phyloP scores from a whole-genome alignment of 1,139 yeast genomes.

The Kodamaea fungicola region DNA sequence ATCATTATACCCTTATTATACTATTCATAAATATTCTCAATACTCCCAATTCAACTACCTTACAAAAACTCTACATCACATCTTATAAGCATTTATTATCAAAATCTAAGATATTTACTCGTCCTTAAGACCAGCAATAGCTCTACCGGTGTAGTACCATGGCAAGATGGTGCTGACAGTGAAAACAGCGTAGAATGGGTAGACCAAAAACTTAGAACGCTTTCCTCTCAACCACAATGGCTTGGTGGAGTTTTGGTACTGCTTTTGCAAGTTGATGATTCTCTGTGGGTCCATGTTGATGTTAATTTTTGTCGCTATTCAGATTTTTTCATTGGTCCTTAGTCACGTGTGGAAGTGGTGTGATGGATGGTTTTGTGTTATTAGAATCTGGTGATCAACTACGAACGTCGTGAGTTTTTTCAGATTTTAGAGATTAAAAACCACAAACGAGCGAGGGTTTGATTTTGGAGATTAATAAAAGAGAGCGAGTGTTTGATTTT shows the following conservation, averaged over 20 bases:
- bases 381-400: no score
- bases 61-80: neutral
- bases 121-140: slow-evolving; percentile 67
- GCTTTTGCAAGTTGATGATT: slow-evolving; percentile 72
- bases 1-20: no score
- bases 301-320: slow-evolving; percentile 5
- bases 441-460: no score
- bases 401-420: no score
- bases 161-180: slow-evolving; percentile 70
- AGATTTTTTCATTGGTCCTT: slow-evolving; percentile 5
- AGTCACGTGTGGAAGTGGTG: slow-evolving; percentile 2
- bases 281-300: slow-evolving; percentile 53
- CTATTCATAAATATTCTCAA: no score
- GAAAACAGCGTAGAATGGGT: slow-evolving; percentile 88
- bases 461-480: no score
- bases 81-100: neutral
- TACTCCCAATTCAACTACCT: no score
- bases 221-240: slow-evolving; percentile 72
- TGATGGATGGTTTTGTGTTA: no score
- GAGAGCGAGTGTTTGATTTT: no score
- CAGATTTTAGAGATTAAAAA: no score
- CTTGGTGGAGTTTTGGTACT: slow-evolving; percentile 67
- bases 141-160: slow-evolving; percentile 76
- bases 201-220: slow-evolving; percentile 75
- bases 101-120: slow-evolving; percentile 16